Percentiles rank a stretch among this genome's conserved stretches.
phyloP scores from a whole-genome alignment of 306 rosid genomes.

The Purshia tridentata region DNA sequence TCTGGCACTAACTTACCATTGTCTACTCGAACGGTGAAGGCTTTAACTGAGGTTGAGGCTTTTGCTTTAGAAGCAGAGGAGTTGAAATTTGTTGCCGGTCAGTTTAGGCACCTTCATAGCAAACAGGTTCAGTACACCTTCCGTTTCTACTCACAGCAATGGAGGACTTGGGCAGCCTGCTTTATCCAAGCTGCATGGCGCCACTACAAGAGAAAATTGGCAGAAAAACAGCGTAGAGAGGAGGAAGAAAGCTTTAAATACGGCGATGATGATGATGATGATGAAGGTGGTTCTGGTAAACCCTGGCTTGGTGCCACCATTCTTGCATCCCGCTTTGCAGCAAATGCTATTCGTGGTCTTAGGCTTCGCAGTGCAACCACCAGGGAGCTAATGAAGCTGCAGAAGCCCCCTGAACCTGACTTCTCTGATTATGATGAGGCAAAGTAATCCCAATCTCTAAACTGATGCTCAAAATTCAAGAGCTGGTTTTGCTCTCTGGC shows the following conservation, averaged over 20 bases:
- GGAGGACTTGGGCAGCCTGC: conserved; percentile 94
- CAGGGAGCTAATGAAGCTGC: conserved; percentile 25
- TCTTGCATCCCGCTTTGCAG: conserved; percentile 73
- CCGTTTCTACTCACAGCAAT: too few relatives aligned
- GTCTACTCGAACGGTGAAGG: conserved; percentile 83
- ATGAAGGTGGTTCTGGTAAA: conserved; percentile 9
- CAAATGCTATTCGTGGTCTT: conserved; percentile 61
- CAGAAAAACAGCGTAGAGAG: conserved; percentile 41
- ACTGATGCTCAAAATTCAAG: conserved; percentile 1
- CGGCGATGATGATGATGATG: conserved; percentile 24
- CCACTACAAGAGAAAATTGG: conserved; percentile 47
- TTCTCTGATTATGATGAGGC: conserved; percentile 40
- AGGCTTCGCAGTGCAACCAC: conserved; percentile 46
- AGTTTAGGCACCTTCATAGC: conserved; percentile 82
- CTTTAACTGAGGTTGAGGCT: conserved; percentile 85
- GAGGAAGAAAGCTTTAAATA: conserved; percentile 36
- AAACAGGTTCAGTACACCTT: conserved; percentile 87
- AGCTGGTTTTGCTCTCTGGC: conserved; percentile 3
- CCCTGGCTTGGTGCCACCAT: conserved; percentile 52
- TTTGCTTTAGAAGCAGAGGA: conserved; percentile 92
- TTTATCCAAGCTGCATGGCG: conserved; percentile 90
- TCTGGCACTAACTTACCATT: conserved; percentile 72
- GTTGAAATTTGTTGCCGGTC: conserved; percentile 79
- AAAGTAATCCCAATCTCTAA: conserved; percentile 11
- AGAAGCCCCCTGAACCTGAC: conserved; percentile 84